These are phyloP conservation scores for Discostella stelligeroides DNA, from an alignment of 108 stramenopile species.

Conservation along the genomic window DNA sequence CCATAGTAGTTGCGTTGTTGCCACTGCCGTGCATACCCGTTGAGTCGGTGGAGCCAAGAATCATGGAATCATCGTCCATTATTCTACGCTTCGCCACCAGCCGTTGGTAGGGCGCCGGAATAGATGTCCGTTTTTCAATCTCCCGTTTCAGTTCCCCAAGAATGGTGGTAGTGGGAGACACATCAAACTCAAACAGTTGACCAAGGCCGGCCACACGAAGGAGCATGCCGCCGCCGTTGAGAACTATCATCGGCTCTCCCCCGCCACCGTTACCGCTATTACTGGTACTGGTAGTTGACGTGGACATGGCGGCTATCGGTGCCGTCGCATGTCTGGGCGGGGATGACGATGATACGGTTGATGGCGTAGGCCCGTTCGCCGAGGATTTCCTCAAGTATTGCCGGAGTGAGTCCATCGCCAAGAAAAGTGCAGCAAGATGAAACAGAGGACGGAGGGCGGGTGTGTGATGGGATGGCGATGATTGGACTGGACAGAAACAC, in stretches of 20 bases:
- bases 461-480: no score
- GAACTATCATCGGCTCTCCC: no score
- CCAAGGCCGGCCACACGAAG: conserved; percentile 59
- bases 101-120: conserved; percentile 56
- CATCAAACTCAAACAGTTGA: conserved; percentile 46
- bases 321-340: neutral
- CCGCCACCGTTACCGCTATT: no score
- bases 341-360: neutral
- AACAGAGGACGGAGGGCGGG: no score
- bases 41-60: conserved; percentile 32
- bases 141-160: conserved; percentile 50
- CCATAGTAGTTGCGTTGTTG: neutral
- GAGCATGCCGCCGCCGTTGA: conserved; percentile 6
- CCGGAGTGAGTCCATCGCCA: neutral
- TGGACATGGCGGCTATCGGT: no score
- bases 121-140: conserved; percentile 31
- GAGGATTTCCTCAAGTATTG: no score
- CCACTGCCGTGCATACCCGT: neutral
- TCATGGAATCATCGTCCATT: conserved; percentile 44
- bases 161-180: conserved; percentile 46
- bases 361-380: no score
- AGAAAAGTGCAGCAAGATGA: no score
- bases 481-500: no score
- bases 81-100: conserved; percentile 52
- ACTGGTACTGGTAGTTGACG: no score